Base-by-base conservation (phyloP, 2,329 filamentous ascomycete species). In the Lasiodiplodia sp. region DNA sequence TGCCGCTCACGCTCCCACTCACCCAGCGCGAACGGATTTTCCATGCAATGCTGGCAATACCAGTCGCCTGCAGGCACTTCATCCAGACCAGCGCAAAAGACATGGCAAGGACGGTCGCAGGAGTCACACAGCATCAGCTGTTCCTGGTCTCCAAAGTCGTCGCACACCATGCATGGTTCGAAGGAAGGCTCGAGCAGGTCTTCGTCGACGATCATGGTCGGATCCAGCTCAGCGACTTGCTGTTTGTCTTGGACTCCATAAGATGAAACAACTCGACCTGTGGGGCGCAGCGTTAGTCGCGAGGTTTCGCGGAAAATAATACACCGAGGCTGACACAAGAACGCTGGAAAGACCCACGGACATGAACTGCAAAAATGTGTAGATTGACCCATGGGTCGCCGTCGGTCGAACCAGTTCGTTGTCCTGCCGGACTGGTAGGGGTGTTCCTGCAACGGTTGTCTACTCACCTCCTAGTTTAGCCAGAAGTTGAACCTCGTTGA, bases 81-180 rank as follows among this genome's bases (percentile, higher is more conserved):
- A 70, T 94, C 90, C 62, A 97, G 86, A 40, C 92, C 94, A 70
- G 97, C 88, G 79, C 96, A 99, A 79, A 96, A 92, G 58, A 94
- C 94, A 79, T 99, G 96, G 75, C 95, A 97, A 53, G 92, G 88
- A 40, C 91, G 90, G 83, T 97, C 91, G 83, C 96, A 99, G 75
- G 89, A 91, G 79, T 97, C 94, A 82, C 96, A 99, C 70, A 97
- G 88, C 72, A 98, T 89, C 65, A 97, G 87, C 21, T 94, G 86
- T 71, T 96, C 92, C 79, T 96, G 92, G 73, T 95, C 89, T 72
- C 96, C 93, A 73, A 89, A 86, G 63, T 89, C 87, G 71, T 91
- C 91, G 83, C 96, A 99, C 63, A 97, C 86, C 63, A 93, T 91
- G 79, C 96, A 99, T 21, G 92, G 92, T 68, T 88, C 88, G 21